Percentiles rank a stretch among this genome's conserved stretches.
These are phyloP conservation scores for Aurantiochytrium sp. DNA, from an alignment of 108 stramenopile genomes.

Conservation along the genomic window DNA sequence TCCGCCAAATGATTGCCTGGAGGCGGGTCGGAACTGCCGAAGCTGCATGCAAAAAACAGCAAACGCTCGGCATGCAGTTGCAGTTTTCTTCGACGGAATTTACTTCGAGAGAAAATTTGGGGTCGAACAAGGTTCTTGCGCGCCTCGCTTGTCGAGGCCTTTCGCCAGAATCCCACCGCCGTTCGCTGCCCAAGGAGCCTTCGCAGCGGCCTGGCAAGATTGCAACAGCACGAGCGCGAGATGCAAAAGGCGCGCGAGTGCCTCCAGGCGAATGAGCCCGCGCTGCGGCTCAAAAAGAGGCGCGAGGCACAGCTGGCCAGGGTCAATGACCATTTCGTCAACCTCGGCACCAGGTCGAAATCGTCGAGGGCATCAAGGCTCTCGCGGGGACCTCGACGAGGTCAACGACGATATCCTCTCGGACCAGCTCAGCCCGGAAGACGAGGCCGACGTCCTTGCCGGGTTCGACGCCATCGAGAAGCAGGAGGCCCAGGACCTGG, in stretches of 20 bases:
- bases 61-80: too few species aligned
- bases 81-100: too few species aligned
- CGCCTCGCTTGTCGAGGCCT: too few species aligned
- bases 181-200: too few species aligned
- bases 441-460: not conserved
- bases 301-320: not conserved
- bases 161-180: too few species aligned
- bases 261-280: not conserved
- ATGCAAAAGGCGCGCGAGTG: slow-evolving; percentile 16
- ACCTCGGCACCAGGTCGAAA: slow-evolving; percentile 26
- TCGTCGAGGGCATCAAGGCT: slow-evolving; percentile 5
- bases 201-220: too few species aligned
- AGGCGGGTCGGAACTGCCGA: too few species aligned
- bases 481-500: not conserved
- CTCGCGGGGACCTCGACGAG: slow-evolving; percentile 3
- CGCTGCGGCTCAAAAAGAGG: slow-evolving; percentile 18
- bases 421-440: not conserved
- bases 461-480: not conserved
- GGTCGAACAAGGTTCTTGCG: too few species aligned
- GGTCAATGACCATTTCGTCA: not conserved
- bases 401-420: not conserved
- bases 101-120: too few species aligned
- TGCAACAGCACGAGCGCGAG: slow-evolving; percentile 8
- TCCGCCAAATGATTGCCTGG: too few species aligned
- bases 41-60: too few species aligned